Percentiles rank a stretch among this genome's conserved stretches.
These are phyloP conservation scores for Hypholoma fasciculare DNA, from an alignment of 768 basidiomycete genomes.

Conservation along the genomic window DNA sequence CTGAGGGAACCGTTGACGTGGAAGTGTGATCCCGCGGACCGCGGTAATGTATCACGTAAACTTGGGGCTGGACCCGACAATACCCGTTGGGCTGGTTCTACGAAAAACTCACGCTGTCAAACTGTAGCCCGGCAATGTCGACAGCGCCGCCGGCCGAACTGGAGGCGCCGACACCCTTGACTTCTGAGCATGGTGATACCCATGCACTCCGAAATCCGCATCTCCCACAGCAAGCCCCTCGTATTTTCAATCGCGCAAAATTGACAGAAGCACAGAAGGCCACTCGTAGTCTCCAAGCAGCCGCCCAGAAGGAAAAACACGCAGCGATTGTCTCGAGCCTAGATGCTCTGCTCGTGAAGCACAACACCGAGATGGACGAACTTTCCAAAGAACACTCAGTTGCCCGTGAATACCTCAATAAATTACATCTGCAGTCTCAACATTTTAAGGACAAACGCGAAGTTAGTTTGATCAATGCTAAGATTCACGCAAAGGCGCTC, in stretches of 20 bases:
- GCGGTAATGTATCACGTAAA: too few species aligned
- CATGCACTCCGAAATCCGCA: too few species aligned
- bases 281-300: not conserved
- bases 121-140: too few species aligned
- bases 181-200: too few species aligned
- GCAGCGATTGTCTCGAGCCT: not conserved
- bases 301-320: not conserved
- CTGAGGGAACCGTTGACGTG: too few species aligned
- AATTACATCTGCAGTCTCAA: not conserved
- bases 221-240: too few species aligned
- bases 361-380: not conserved
- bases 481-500: not conserved
- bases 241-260: not conserved
- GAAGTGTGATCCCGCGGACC: too few species aligned
- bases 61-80: too few species aligned
- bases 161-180: too few species aligned
- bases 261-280: not conserved
- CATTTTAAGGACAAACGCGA: not conserved
- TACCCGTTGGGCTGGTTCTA: too few species aligned
- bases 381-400: not conserved
- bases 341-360: not conserved
- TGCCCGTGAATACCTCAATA: not conserved
- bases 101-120: too few species aligned
- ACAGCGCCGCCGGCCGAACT: too few species aligned
- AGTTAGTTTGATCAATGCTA: not conserved